Base-by-base conservation (phyloP, 495 filamentous ascomycete genomes). In the Aspergillus campestris region DNA sequence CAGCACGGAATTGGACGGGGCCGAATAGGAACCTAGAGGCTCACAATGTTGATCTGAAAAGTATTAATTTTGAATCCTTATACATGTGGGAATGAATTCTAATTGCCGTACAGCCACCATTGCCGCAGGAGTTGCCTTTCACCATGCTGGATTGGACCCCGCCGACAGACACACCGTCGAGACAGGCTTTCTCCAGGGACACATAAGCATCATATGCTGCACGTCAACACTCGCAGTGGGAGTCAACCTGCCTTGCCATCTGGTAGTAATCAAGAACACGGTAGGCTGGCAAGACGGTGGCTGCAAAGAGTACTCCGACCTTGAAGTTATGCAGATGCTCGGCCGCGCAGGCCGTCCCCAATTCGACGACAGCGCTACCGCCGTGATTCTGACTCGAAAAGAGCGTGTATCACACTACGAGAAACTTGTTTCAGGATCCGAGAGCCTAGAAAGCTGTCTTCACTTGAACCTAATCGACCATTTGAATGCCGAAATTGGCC, bases 291-390 rank as follows among this genome's bases (percentile, higher is more conserved):
- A 78, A 34, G 78, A 83, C 40, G 74, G 71, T 45, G 64, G 76
- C 45, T 60, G 77, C 13, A 75, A 82, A 41, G 89, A 98, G 59
- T 95, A 92, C 52, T 81, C 86, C 0, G 90, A 96, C 58, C 69
- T 98, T 12, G 92, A 98, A 52, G 78, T 98, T 48, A 96, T 95
- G 87, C 92, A 98, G 59, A 98, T 98, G 92, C 75, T 97, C 28
- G 92, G 92, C 15, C 82, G 92, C 40, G 91, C 92, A 31, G 92
- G 92, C 0, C 74, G 92, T 3, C 92, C 92, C 3, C 92, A 98
- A 62, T 98, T 94, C 51, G 92, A 95, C 49, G 73, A 85, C 38
- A 88, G 70, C 51, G 91, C 87, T 13, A 78, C 82, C 15, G 92
- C 87, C 8, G 82, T 95, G 18, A 94, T 98, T 41, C 78, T 98